Conservation (phyloP, 2,329 filamentous ascomycete species). For the Xylariaceae sp. region DNA sequence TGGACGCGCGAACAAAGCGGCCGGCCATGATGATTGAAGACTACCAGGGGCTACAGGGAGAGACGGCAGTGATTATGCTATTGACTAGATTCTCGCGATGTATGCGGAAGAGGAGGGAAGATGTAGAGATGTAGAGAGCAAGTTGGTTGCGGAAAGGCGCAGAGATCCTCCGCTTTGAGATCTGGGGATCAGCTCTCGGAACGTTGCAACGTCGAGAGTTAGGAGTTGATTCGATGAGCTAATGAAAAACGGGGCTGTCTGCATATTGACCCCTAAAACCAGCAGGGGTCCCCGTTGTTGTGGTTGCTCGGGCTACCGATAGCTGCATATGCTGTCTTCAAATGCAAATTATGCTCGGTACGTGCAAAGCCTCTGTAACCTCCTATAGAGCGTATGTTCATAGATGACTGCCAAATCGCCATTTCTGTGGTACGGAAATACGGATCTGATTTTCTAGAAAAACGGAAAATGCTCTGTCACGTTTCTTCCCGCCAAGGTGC, state of each 20-base stretch:
- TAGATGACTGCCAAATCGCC: too few relatives aligned
- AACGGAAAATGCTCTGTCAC: too few relatives aligned
- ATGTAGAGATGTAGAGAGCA: background rate
- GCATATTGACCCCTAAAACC: slow-evolving; percentile 16
- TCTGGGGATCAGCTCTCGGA: background rate
- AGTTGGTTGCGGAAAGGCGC: slow-evolving; percentile 8
- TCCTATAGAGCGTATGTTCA: too few relatives aligned
- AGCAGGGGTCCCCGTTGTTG: background rate
- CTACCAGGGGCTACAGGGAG: background rate
- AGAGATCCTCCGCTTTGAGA: slow-evolving; percentile 7
- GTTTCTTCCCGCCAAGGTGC: too few relatives aligned
- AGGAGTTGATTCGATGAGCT: slow-evolving; percentile 9
- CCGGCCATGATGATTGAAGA: slow-evolving; percentile 52
- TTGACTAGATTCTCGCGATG: slow-evolving; percentile 1
- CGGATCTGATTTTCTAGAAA: too few relatives aligned
- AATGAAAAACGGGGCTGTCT: slow-evolving; percentile 11
- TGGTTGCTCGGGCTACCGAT: slow-evolving; percentile 13
- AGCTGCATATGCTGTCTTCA: background rate
- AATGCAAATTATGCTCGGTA: background rate
- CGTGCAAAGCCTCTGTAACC: too few relatives aligned
- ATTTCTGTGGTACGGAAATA: too few relatives aligned
- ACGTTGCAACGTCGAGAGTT: slow-evolving; percentile 6
- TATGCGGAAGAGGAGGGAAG: background rate
- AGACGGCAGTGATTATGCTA: slow-evolving; percentile 6
- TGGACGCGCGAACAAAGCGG: slow-evolving; percentile 63